Percentiles rank a stretch among this genome's conserved stretches.
Evolutionary conservation across 495 filamentous ascomycete species (phyloP).

Genomic region (Chaetomium tenue): DNA sequence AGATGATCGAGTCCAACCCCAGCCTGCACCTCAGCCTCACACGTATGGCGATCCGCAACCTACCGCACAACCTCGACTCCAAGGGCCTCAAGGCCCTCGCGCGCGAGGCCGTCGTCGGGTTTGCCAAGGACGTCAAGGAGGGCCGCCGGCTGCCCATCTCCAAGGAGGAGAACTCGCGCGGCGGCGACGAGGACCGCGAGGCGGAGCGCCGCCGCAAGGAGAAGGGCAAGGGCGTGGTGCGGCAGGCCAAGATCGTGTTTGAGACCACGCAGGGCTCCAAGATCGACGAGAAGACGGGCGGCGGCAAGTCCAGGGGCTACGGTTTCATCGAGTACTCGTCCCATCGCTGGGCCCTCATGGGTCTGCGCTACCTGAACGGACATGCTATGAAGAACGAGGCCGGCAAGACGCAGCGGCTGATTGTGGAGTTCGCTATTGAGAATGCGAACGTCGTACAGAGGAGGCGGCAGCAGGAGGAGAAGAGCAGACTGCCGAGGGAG

Average conservation of each 20-base stretch:
- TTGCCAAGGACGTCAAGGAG: slow-evolving; percentile 82
- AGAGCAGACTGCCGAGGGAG: slow-evolving; percentile 52
- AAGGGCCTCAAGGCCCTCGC: slow-evolving; percentile 92
- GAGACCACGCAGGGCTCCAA: slow-evolving; percentile 81
- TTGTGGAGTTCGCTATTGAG: slow-evolving; percentile 98
- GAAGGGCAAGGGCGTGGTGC: slow-evolving; percentile 90
- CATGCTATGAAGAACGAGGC: slow-evolving; percentile 56
- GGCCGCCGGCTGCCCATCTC: slow-evolving; percentile 71
- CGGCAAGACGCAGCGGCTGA: slow-evolving; percentile 61
- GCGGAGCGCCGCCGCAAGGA: slow-evolving; percentile 73
- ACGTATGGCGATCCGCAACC: slow-evolving; percentile 89
- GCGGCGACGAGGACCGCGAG: slow-evolving; percentile 72
- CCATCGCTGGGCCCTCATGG: slow-evolving; percentile 94
- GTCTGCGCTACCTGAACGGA: slow-evolving; percentile 87
- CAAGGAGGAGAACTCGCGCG: slow-evolving; percentile 78
- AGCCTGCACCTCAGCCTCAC: slow-evolving; percentile 86
- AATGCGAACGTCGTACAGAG: slow-evolving; percentile 90
- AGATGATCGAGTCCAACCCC: slow-evolving; percentile 85
- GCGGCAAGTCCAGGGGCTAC: slow-evolving; percentile 84
- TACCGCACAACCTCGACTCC: slow-evolving; percentile 77
- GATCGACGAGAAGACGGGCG: slow-evolving; percentile 62
- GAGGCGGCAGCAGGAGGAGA: slow-evolving; percentile 68
- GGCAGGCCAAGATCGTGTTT: slow-evolving; percentile 91
- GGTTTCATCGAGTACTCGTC: slow-evolving; percentile 97
- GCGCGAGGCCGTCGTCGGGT: slow-evolving; percentile 84